A percentile compares a stretch with the other conserved stretches of the same genome.
Evolutionary conservation across 306 rosid species (phyloP).

Genomic region (Erythrophleum fordii): DNA sequence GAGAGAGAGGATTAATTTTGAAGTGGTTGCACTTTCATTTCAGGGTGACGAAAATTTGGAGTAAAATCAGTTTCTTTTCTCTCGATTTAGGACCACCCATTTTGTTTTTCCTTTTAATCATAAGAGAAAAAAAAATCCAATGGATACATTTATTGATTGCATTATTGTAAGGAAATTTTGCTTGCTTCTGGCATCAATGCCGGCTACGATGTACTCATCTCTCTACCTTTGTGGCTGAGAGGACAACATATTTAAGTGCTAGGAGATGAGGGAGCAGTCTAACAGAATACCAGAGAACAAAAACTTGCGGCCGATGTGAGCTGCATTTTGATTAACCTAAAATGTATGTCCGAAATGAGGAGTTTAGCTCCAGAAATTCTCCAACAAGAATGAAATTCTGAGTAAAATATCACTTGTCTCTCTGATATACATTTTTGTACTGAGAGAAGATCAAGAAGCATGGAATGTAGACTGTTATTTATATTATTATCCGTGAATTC

Average conservation of each 20-base stretch:
- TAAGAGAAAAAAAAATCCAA: background rate
- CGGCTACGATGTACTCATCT: background rate
- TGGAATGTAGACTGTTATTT: background rate
- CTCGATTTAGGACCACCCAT: background rate
- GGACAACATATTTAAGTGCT: background rate
- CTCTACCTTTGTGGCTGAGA: slow-evolving; percentile 5
- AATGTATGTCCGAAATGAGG: background rate
- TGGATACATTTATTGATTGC: background rate
- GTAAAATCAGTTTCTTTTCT: background rate
- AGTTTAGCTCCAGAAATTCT: slow-evolving; percentile 2
- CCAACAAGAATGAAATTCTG: background rate
- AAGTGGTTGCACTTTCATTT: slow-evolving; percentile 32
- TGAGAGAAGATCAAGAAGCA: background rate
- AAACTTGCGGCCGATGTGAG: background rate
- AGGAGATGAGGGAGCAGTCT: background rate
- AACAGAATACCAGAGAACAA: background rate
- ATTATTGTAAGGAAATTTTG: background rate
- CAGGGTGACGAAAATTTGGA: background rate
- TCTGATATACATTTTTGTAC: background rate
- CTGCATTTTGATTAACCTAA: background rate
- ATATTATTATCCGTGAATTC: background rate
- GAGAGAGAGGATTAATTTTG: background rate
- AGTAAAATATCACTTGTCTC: background rate
- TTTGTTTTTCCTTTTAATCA: background rate
- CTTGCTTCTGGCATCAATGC: background rate